Base-by-base conservation (phyloP, 352 stramenopile genomes). In the Globisporangium paroecandrum region DNA sequence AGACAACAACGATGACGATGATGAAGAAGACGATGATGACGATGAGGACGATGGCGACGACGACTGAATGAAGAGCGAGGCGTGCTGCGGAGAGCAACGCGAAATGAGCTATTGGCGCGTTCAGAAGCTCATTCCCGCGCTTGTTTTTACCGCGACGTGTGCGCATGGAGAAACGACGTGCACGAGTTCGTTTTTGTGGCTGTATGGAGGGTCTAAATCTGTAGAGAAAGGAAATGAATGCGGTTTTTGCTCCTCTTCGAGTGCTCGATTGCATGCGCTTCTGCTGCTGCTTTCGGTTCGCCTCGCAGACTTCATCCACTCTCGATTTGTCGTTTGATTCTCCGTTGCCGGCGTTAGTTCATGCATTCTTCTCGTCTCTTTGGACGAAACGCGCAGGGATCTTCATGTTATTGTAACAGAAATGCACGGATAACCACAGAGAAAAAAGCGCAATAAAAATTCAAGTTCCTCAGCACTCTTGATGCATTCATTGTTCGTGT, bases 321-420 rank as follows among this genome's bases (percentile, higher is more conserved):
- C 15, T 49, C 41, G 41, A 6, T 49, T n/a, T 49, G 41, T 49
- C 24, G 49, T 56, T 56, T 24, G 49, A 56, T 56, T 13, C 49
- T 12, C 10, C 53, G 53, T 58, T 32, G 24, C 32, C 13, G 20
- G 25, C 53, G 53, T 58, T 32, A 24, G 22, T 27, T 7, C 49
- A 15, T 56, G 8, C 24, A 7, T 9, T 22, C 51, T 58, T 58
- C 51, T 25, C 24, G 34, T 32, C 32, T 58, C 53, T 36, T 58
- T 29, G 20, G 13, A 58, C 53, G 53, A 25, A 29, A 58, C 18
- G 53, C 13, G 53, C 25, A 22, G 25, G 53, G 32, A 18, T 58
- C 29, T 58, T 58, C 53, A 58, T 32, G 25, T 58, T 38, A 58
- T 58, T 58, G 53, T 58, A 58, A 58, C 41, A 38, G 53, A 58